Conservation (phyloP, 139 green algal genomes). For the Coelastrella sp. region DNA sequence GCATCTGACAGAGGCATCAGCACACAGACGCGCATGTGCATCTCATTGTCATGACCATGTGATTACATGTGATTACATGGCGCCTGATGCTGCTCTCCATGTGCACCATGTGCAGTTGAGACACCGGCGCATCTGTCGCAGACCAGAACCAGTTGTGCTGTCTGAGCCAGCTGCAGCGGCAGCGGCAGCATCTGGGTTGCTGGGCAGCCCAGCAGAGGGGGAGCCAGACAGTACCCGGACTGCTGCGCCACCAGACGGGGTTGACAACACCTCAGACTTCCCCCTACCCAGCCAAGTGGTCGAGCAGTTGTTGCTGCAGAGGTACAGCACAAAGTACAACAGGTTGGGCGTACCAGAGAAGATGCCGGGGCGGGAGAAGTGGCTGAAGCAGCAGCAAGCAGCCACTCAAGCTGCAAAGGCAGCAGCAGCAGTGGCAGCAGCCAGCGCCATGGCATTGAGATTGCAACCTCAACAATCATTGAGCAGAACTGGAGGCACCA, state of each 20-base stretch:
- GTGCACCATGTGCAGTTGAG: constrained; percentile 13
- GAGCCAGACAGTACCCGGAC: not conserved
- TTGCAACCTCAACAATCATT: not conserved
- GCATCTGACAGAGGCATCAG: not conserved
- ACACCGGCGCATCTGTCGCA: constrained; percentile 42
- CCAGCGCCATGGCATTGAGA: not conserved
- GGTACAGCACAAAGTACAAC: constrained; percentile 47
- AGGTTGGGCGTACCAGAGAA: constrained; percentile 14
- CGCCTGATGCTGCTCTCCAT: not conserved
- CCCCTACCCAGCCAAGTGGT: constrained; percentile 36
- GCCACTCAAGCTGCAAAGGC: not conserved
- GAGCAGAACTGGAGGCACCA: not conserved
- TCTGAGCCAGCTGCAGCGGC: not conserved
- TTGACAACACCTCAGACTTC: not conserved
- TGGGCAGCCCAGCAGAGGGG: not conserved
- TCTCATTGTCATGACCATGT: not conserved
- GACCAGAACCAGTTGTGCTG: constrained; percentile 8
- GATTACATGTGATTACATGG: not conserved
- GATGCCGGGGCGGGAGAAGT: constrained; percentile 14
- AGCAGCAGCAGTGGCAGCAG: not conserved
- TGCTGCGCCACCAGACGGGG: too few relatives aligned
- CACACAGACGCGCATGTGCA: not conserved
- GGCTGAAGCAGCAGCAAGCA: constrained; percentile 33
- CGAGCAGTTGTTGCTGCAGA: constrained; percentile 42
- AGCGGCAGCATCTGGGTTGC: constrained; percentile 20